phyloP scores from a whole-genome alignment of 1,284 basidiomycete genomes.

The Marasmius oreades region DNA sequence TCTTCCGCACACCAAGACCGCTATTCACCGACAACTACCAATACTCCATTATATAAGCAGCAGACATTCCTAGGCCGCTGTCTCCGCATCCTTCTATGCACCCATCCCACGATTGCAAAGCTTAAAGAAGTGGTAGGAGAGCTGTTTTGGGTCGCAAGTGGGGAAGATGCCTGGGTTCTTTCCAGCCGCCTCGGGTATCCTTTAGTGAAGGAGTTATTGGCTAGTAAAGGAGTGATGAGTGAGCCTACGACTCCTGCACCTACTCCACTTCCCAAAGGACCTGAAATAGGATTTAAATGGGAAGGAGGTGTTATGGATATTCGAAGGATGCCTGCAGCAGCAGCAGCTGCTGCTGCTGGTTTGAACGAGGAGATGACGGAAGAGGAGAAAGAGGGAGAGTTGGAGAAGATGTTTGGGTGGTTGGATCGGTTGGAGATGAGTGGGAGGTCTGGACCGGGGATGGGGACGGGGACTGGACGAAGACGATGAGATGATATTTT shows the following conservation, averaged over 20 bases:
- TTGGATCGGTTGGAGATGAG: conserved; percentile 2
- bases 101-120: conserved; percentile 54
- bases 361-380: not conserved
- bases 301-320: not conserved
- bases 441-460: not conserved
- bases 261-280: not conserved
- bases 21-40: conserved; percentile 40
- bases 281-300: too few species aligned
- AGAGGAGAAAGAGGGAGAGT: not conserved
- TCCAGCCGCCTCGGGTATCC: not conserved
- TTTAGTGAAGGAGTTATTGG: not conserved
- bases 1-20: not conserved
- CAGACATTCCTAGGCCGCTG: conserved; percentile 73
- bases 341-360: too few species aligned
- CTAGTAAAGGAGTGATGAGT: not conserved
- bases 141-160: conserved; percentile 77
- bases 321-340: too few species aligned
- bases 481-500: too few species aligned
- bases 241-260: not conserved
- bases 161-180: conserved; percentile 2
- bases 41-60: conserved; percentile 64
- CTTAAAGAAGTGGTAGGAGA: conserved; percentile 78
- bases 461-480: too few species aligned
- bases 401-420: conserved; percentile 1
- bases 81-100: conserved; percentile 68